phyloP scores from a whole-genome alignment of 768 basidiomycete genomes.

The Podaxis sp. region DNA sequence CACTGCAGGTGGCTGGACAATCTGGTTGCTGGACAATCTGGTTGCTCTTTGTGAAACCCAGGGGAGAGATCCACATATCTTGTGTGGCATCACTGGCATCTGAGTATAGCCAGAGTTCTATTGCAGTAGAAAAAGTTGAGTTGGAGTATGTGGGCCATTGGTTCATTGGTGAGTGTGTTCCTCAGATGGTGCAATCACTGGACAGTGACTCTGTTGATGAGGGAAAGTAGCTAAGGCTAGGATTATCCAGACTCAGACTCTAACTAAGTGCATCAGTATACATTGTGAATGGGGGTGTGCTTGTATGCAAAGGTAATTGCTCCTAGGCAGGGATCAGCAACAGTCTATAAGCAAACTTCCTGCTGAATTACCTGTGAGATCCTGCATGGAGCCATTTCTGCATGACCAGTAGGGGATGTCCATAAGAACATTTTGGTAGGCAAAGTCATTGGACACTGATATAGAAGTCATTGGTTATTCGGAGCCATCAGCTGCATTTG shows the following conservation, averaged over 20 bases:
- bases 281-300: neutral
- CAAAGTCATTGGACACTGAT: constrained; percentile 22
- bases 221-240: constrained; percentile 54
- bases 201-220: constrained; percentile 53
- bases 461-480: constrained; percentile 23
- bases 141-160: constrained; percentile 16
- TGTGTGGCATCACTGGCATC: neutral
- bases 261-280: constrained; percentile 12
- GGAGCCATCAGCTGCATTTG: neutral
- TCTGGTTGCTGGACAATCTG: too few species aligned
- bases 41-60: neutral
- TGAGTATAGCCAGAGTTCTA: constrained; percentile 21
- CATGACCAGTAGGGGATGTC: neutral
- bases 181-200: constrained; percentile 52
- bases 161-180: constrained; percentile 45
- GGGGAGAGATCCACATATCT: neutral
- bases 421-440: neutral
- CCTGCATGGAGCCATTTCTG: neutral
- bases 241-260: constrained; percentile 46
- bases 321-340: constrained; percentile 8
- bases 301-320: neutral
- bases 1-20: neutral
- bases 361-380: constrained; percentile 6
- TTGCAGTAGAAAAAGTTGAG: constrained; percentile 1
- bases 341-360: neutral